Base-by-base conservation (phyloP, 345 rosid species). In the Murraya paniculata region DNA sequence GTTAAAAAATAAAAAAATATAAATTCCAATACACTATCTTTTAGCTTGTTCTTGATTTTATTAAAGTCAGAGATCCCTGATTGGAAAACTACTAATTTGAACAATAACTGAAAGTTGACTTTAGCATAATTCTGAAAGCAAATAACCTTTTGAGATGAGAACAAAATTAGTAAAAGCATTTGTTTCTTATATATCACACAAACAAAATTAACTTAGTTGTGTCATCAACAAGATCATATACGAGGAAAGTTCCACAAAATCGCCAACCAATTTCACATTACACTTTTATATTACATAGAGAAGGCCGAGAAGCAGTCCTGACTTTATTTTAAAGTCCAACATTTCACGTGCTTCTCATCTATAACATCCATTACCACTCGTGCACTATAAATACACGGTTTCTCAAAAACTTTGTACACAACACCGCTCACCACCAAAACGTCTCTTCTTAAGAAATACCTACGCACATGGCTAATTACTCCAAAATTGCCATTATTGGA, bases 401-500 rank as follows among this genome's bases (percentile, higher is more conserved):
- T 68, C 69, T 31, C 16, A 11, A 22, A 35, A 13, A n/a, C 41
- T 27, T 55, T 21, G 2, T 2, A 30, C 50, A 1, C 2, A 36
- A n/a, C 58, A 19, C 27, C 61, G 30, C 53, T 30, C 14, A 18
- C 4, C 11, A 57, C 4, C 11, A 57, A 38, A 36, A 9, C 22
- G 8, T 36, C 48, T 9, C 21, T 21, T 22, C 6, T 25, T 2
- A 24, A 22, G 21, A 27, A 25, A 4, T 4, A 22, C 60, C 0
- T 19, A 39, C 48, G 25, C 41, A 21, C 50, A 83, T 85, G 88
- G 82, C 77, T 30, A 18, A 27, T 59, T 28, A 21, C 60, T 90
- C 98, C 11, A 89, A 82, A 86, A 72, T 95, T 5, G 97, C 88
- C n/a, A 90, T 95, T 60, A 86, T 95, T 8, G 98, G 98, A 25